Conservation (phyloP, 257 asterid genomes). For the Rauvolfia tetraphylla region DNA sequence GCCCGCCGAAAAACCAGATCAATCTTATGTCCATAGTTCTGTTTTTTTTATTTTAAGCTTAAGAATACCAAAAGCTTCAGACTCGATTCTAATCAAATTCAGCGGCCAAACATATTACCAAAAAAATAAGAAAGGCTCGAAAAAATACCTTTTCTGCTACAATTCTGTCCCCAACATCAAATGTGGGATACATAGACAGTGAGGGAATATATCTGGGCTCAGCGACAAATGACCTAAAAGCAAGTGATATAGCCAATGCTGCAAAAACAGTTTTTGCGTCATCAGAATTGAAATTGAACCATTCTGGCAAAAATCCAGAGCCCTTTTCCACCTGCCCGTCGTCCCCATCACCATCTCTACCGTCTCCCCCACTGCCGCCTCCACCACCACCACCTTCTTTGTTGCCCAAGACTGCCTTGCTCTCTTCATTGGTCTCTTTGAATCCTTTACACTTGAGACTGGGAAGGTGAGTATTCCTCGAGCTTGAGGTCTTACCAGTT, state of each 20-base stretch:
- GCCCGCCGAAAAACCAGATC: background rate
- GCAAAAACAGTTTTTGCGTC: conserved; percentile 81
- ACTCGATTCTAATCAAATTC: background rate
- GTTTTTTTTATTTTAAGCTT: background rate
- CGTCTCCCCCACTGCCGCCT: conserved; percentile 49
- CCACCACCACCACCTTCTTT: conserved; percentile 32
- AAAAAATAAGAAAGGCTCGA: background rate
- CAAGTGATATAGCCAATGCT: conserved; percentile 74
- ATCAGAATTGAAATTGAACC: conserved; percentile 71
- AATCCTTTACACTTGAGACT: conserved; percentile 40
- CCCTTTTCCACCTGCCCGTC: conserved; percentile 45
- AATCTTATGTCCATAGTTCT: background rate
- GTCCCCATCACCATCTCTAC: conserved; percentile 51
- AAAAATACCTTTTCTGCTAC: conserved; percentile 83
- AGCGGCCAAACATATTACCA: background rate
- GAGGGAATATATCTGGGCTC: conserved; percentile 98
- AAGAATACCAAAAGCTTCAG: background rate
- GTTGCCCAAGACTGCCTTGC: conserved; percentile 36
- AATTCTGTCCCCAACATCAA: conserved; percentile 89
- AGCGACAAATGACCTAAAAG: conserved; percentile 82
- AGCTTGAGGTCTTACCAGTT: conserved; percentile 14
- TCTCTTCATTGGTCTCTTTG: conserved; percentile 43
- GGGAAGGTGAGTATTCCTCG: conserved; percentile 23
- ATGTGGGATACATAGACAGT: conserved; percentile 89
- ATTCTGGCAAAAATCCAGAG: conserved; percentile 60